Base-by-base conservation (phyloP, 805 yeast genomes). In the Grigorovia transvaalensis region DNA sequence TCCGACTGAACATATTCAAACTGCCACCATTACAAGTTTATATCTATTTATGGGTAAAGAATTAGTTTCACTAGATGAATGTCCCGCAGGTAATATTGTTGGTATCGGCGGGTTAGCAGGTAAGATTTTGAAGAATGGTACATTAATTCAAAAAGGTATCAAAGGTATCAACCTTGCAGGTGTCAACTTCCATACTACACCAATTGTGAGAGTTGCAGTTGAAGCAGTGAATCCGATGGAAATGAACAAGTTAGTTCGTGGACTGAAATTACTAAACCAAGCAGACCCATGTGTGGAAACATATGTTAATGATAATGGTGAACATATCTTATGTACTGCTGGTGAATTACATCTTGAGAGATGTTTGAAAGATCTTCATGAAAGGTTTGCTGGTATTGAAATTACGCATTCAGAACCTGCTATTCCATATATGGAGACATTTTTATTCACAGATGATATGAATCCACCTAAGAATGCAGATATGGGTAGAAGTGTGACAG, bases 291-390 rank as follows among this genome's bases (percentile, higher is more conserved):
- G 96, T 60, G 95, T 90, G 19, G 88, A 88, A 59, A 84, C 90
- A 52, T 85, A 79, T 60, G 74, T 88, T 45, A 90, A 87, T 60
- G 96, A 88, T 53, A 81, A 83, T 9, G 99, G 99, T 52, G 99
- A 93, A 68, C 86, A 87, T 58, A 89, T 93, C 57, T 73, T 93
- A 59, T 88, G 95, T 46, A 90, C 96, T 9, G 96, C 99, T 9
- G 99, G 99, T 48, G 99, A 93, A 68, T 74, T 93, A 56, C 99
- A 93, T 72, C 73, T 93, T 44, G 99, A 93, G 63, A 78, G 99
- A 63, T 93, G 99, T 68, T 67, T 93, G 57, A 89, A 88, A 62
- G 99, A 93, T 69, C 71, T 93, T 61, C 81, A 78, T 51, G 96
- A 88, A 60, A 74, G 98, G 58, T 93, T 89, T 75, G 97, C 98